A percentile compares a stretch with the other conserved stretches of the same genome.
phyloP scores from a whole-genome alignment of 2,329 filamentous ascomycete genomes.

The Neurospora sp. region DNA sequence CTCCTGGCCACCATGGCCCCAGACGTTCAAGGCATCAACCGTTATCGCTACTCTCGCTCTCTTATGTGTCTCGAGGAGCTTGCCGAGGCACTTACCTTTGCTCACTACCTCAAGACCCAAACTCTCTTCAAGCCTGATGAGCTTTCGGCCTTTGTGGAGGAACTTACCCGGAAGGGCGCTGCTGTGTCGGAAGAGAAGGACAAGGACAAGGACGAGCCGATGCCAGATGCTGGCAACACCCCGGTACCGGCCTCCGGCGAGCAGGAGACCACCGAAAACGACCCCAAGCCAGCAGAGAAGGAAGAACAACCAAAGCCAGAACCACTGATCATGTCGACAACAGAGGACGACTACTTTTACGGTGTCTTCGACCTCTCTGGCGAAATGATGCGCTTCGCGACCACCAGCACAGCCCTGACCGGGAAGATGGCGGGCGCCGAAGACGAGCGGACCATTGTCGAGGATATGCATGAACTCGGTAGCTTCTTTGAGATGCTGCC shows the following conservation, averaged over 20 bases:
- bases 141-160: constrained; percentile 38
- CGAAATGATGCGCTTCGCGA: constrained; percentile 94
- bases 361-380: constrained; percentile 91
- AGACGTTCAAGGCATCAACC: constrained; percentile 71
- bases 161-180: constrained; percentile 22
- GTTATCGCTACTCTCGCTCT: constrained; percentile 69
- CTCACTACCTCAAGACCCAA: constrained; percentile 76
- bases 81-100: constrained; percentile 83
- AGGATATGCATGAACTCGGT: constrained; percentile 71
- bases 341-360: constrained; percentile 76
- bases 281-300: neutral
- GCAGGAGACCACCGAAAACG: neutral
- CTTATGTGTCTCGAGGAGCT: constrained; percentile 89
- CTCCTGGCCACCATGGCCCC: constrained; percentile 58
- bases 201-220: constrained; percentile 13
- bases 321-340: constrained; percentile 46
- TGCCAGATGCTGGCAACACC: constrained; percentile 18
- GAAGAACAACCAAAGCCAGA: neutral
- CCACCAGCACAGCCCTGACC: constrained; percentile 72
- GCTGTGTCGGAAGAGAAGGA: constrained; percentile 1
- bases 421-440: constrained; percentile 38
- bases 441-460: constrained; percentile 52
- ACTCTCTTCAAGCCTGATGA: constrained; percentile 60
- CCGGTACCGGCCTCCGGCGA: constrained; percentile 17
- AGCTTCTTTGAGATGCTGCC: constrained; percentile 66